Conservation (phyloP, 345 rosid species). For the Eucalyptus fibrosa region DNA sequence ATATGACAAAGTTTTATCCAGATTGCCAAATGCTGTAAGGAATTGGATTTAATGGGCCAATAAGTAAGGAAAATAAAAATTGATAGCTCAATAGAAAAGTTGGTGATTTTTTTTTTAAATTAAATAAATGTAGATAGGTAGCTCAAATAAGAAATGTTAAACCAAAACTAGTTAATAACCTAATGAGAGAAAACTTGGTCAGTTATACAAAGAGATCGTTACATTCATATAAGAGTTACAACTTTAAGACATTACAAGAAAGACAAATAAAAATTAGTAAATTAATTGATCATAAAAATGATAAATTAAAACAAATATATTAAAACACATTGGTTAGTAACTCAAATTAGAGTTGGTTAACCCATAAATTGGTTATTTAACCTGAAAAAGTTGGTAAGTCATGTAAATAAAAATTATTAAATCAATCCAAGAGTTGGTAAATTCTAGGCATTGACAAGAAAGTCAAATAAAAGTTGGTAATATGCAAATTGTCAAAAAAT, state of each 20-base stretch:
- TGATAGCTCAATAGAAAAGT: not conserved
- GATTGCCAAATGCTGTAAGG: not conserved
- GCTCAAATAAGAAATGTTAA: not conserved
- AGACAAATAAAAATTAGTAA: too few species aligned
- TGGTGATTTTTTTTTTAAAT: not conserved
- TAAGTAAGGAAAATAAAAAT: not conserved
- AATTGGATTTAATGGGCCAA: fast-evolving
- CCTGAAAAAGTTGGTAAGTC: too few species aligned
- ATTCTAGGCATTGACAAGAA: not conserved
- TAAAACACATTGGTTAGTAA: too few species aligned
- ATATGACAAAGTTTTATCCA: too few species aligned
- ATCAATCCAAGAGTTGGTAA: not conserved
- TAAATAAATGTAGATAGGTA: too few species aligned
- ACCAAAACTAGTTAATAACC: not conserved
- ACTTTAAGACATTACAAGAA: not conserved
- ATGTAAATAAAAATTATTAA: too few species aligned
- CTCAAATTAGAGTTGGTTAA: too few species aligned
- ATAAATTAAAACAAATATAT: too few species aligned
- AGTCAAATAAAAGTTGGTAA: not conserved
- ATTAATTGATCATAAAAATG: too few species aligned
- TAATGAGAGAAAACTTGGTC: not conserved
- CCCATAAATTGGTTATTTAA: too few species aligned
- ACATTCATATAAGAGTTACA: not conserved
- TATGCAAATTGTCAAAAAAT: not conserved
- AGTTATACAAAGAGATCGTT: not conserved